phyloP scores from a whole-genome alignment of 1,139 yeast species.

The Yamadazyma friedrichii region DNA sequence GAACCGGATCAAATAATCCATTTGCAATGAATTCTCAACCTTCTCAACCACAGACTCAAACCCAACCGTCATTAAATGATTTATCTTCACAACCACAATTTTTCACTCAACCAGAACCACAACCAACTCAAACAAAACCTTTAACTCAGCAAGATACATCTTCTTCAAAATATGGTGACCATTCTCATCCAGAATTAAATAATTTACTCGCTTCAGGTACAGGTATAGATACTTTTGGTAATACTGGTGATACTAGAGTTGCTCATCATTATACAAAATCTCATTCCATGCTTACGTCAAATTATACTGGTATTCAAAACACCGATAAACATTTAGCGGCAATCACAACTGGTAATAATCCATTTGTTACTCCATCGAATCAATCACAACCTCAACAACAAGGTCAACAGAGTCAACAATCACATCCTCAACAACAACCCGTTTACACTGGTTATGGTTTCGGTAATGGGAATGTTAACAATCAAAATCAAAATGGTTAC shows the following conservation, averaged over 20 bases:
- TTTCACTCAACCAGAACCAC: conserved; percentile 21
- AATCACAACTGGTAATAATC: conserved; percentile 55
- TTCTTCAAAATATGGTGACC: conserved; percentile 47
- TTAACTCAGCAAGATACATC: conserved; percentile 32
- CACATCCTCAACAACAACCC: conserved; percentile 24
- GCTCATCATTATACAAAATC: conserved; percentile 93
- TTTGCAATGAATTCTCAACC: conserved; percentile 56
- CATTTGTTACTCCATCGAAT: conserved; percentile 70
- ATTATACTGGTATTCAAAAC: conserved; percentile 74
- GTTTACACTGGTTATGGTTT: conserved; percentile 90
- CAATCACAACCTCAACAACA: conserved; percentile 16
- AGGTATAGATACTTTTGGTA: conserved; percentile 94
- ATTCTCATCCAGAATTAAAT: conserved; percentile 67
- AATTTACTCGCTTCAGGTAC: conserved; percentile 80
- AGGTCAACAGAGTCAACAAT: conserved; percentile 11
- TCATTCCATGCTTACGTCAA: conserved; percentile 76
- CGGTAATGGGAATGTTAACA: conserved; percentile 52
- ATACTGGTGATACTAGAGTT: conserved; percentile 82
- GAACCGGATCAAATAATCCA: conserved; percentile 89
- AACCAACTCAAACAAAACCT: conserved; percentile 21
- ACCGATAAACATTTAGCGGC: conserved; percentile 39
- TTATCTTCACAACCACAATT: conserved; percentile 24
- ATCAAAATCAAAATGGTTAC: conserved; percentile 1
- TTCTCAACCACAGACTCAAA: conserved; percentile 19
- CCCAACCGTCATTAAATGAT: conserved; percentile 19